A percentile compares a stretch with the other conserved stretches of the same genome.
phyloP scores from a whole-genome alignment of 192 early-diverging fungal genomes.

The Paraglomus occultum region DNA sequence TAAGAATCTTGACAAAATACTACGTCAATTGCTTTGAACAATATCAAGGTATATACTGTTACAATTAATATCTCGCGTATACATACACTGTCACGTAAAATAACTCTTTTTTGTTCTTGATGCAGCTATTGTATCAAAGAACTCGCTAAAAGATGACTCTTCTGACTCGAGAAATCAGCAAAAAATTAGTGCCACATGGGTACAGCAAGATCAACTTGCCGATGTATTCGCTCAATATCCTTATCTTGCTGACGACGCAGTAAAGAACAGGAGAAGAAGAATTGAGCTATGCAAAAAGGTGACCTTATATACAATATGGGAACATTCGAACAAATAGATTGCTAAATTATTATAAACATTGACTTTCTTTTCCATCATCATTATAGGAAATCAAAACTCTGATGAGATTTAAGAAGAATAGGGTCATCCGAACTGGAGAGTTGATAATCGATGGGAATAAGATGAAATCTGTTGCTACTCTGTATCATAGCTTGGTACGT shows the following conservation, averaged over 20 bases:
- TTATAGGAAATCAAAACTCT: conserved; percentile 72
- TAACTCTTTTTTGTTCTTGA: background rate
- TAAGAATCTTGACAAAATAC: conserved; percentile 61
- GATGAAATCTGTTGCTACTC: conserved; percentile 65
- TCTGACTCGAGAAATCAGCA: conserved; percentile 31
- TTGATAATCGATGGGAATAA: conserved; percentile 84
- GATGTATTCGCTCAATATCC: conserved; percentile 44
- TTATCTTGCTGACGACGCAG: conserved; percentile 36
- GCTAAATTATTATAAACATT: background rate
- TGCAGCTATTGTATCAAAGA: conserved; percentile 30
- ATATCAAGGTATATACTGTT: conserved; percentile 42
- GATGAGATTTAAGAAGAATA: conserved; percentile 73
- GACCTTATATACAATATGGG: background rate
- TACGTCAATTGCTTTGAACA: conserved; percentile 67
- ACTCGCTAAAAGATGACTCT: background rate
- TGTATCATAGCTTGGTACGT: conserved; percentile 83
- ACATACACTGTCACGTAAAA: conserved; percentile 1
- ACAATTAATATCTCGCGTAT: conserved; percentile 20
- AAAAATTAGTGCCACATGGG: conserved; percentile 45
- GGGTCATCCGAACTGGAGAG: conserved; percentile 73
- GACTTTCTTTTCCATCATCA: background rate
- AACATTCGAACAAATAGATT: too few relatives aligned
- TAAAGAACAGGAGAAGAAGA: conserved; percentile 17
- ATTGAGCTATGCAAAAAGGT: conserved; percentile 17
- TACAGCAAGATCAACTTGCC: conserved; percentile 45